Percentiles rank a stretch among this genome's conserved stretches.
Evolutionary conservation across 2,329 filamentous ascomycete species (phyloP).

Genomic region (Microsporum ferrugineum): DNA sequence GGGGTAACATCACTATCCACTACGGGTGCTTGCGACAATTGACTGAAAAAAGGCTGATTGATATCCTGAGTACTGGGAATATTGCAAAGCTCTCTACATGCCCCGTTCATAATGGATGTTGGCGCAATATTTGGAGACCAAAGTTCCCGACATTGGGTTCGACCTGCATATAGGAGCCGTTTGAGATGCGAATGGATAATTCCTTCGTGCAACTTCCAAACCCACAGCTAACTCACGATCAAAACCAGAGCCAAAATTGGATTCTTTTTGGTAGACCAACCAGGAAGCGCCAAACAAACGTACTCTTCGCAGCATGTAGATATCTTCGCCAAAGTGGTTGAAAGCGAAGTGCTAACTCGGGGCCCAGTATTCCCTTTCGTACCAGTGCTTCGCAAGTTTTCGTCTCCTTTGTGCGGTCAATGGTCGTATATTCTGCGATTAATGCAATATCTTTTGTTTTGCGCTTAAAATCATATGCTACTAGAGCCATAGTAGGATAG

Average conservation of each 20-base stretch:
- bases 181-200: too few relatives aligned
- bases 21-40: too few relatives aligned
- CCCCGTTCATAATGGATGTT: too few relatives aligned
- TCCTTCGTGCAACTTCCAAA: background rate
- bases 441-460: conserved; percentile 13
- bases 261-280: background rate
- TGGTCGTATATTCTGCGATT: conserved; percentile 10
- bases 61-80: too few relatives aligned
- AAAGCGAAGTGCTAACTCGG: conserved; percentile 8
- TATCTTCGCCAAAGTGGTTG: conserved; percentile 9
- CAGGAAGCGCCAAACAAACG: background rate
- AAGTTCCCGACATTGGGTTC: too few relatives aligned
- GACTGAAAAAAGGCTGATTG: too few relatives aligned
- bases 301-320: conserved; percentile 3
- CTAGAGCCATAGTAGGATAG: conserved; percentile 17
- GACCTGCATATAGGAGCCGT: too few relatives aligned
- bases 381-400: conserved; percentile 8
- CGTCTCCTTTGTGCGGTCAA: conserved; percentile 6
- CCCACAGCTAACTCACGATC: background rate
- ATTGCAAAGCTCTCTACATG: too few relatives aligned
- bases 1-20: too few relatives aligned
- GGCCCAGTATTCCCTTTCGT: conserved; percentile 8
- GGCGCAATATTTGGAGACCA: too few relatives aligned
- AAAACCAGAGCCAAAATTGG: background rate
- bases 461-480: conserved; percentile 16